Base-by-base conservation (phyloP, 1,284 basidiomycete genomes). In the Cryptococcus depauperatus region DNA sequence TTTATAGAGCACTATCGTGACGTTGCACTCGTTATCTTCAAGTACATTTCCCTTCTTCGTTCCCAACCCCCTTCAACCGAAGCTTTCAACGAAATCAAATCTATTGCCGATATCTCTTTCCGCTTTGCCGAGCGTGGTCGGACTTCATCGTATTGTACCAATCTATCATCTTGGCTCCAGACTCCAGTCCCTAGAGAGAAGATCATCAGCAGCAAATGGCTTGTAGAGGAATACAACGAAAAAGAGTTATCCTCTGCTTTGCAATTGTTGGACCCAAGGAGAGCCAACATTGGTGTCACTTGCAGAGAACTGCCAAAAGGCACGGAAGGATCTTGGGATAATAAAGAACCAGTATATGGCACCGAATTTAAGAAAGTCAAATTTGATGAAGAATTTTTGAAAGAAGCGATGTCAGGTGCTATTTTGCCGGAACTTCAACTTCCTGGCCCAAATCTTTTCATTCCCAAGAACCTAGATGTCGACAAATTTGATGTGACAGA, bases 371-470 rank as follows among this genome's bases (percentile, higher is more conserved):
- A 74, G 33, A 79, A 87, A 21, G 76, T 83, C 54, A 74, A 74
- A 46, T 80, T 88, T 54, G 77, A 81, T 33, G 74, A 79, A 26
- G 76, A 77, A 22, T 81, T 90, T 55, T 55, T 85, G 26, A 62
- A 72, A 49, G 69, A 81, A 74, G 86, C 84, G 5, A 70, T 78
- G 16, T 69, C 75, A 3, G 86, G 84, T 57, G 74, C 80, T 45
- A 76, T 84, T 21, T 55, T 67, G 35, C 66, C 76, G 8, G 84
- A 83, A 46, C 71, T 96, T 10, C 77, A 75, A 56, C 76, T 97
- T n/a, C 91, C 91, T 2, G 77, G 77, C 28, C 85, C 81, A 5
- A 97, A 96, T 67, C 77, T 83, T 48, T 96, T 95, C 67, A 84
- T 97, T 54, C 91, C 92, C 2, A 77, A 80, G n/a, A 82, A 89